phyloP scores from a whole-genome alignment of 2,329 filamentous ascomycete genomes.

The Aspergillus terreus region DNA sequence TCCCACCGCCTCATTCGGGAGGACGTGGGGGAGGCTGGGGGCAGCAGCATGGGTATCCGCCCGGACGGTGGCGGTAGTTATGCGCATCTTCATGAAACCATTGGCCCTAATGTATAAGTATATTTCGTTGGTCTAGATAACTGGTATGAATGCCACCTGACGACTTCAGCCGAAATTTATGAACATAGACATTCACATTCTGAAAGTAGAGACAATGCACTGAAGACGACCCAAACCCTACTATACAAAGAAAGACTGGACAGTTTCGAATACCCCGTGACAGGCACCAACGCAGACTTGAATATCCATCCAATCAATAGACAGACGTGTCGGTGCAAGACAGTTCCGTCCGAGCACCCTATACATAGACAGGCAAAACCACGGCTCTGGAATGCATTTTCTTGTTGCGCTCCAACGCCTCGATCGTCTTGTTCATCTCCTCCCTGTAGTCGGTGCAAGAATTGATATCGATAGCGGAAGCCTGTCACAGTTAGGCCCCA shows the following conservation, averaged over 20 bases:
- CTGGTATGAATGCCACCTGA: not conserved
- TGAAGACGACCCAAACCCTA: too few species aligned
- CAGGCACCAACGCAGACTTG: too few species aligned
- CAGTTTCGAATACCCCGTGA: too few species aligned
- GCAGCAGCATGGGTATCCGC: conserved; percentile 8
- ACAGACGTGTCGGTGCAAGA: not conserved
- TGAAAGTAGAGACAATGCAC: too few species aligned
- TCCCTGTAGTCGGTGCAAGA: not conserved
- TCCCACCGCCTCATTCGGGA: conserved; percentile 29
- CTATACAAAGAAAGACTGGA: too few species aligned
- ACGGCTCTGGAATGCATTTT: not conserved
- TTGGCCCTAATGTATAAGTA: not conserved
- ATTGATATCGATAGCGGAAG: not conserved
- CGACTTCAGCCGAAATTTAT: not conserved
- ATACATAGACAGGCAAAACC: not conserved
- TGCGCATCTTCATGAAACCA: not conserved
- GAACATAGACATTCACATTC: not conserved
- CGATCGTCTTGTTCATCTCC: conserved; percentile 14
- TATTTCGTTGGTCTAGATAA: not conserved
- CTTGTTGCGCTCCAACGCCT: conserved; percentile 6
- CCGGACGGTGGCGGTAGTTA: conserved; percentile 15
- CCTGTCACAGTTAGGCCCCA: not conserved
- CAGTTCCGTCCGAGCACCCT: not conserved
- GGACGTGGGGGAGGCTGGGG: conserved; percentile 22
- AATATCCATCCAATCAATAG: too few species aligned